phyloP scores from a whole-genome alignment of 306 rosid species.

The Prunus mira region DNA sequence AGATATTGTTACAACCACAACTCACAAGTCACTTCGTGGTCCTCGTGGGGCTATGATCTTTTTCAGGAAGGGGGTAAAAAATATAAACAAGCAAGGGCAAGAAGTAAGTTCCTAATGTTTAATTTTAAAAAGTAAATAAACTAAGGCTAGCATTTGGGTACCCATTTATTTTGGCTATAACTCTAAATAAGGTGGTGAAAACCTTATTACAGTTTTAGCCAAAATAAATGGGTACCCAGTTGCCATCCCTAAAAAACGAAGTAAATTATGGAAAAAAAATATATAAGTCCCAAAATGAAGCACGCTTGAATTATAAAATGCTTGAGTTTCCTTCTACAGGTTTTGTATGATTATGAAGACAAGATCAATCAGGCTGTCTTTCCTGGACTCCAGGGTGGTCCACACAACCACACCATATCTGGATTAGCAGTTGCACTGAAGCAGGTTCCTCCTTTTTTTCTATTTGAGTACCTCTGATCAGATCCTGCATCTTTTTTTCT shows the following conservation, averaged over 20 bases:
- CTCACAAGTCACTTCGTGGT: conserved; percentile 94
- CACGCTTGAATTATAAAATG: conserved; percentile 18
- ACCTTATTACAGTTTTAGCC: too few species aligned
- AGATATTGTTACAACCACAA: conserved; percentile 85
- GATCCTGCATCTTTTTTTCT: background rate
- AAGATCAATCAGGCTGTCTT: conserved; percentile 91
- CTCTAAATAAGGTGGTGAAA: too few species aligned
- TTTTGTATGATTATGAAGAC: conserved; percentile 71
- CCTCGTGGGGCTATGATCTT: conserved; percentile 99
- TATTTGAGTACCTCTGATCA: background rate
- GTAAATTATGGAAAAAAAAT: background rate
- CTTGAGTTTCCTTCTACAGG: conserved; percentile 41
- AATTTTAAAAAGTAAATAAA: background rate
- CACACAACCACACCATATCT: conserved; percentile 83
- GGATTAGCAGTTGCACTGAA: conserved; percentile 91
- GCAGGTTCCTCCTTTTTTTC: conserved; percentile 44
- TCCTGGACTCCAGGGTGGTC: conserved; percentile 99
- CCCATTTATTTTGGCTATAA: too few species aligned
- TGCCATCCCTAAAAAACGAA: background rate
- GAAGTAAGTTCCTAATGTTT: conserved; percentile 61
- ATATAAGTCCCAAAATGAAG: conserved; percentile 20
- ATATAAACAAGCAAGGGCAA: conserved; percentile 83
- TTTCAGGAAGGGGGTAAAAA: conserved; percentile 85
- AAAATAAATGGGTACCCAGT: too few species aligned
- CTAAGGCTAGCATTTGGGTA: too few species aligned